Conservation (phyloP, 371 early-diverging fungal genomes). For the Apophysomyces variabilis region DNA sequence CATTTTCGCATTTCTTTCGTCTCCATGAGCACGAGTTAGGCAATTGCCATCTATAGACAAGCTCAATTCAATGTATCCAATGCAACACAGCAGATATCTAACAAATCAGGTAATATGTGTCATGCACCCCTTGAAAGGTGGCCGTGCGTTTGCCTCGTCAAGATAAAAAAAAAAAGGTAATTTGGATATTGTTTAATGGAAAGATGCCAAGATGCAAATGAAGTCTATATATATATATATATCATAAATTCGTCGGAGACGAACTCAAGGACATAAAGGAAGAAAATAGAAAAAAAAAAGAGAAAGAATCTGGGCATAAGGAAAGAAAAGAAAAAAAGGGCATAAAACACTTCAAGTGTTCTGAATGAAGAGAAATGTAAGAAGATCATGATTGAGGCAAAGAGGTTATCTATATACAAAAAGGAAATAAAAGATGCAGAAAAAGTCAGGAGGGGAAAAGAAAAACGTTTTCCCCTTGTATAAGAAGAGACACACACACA, state of each 20-base stretch:
- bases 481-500: background rate
- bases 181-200: background rate
- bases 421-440: constrained; percentile 5
- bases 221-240: constrained; percentile 12
- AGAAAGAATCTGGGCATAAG: background rate
- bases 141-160: constrained; percentile 9
- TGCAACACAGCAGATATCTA: constrained; percentile 6
- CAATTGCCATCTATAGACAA: constrained; percentile 3
- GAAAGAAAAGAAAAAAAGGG: background rate
- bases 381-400: constrained; percentile 1
- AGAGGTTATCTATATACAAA: constrained; percentile 7
- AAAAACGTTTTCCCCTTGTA: background rate
- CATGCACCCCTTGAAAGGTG: constrained; percentile 5
- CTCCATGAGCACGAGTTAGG: constrained; percentile 2
- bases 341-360: constrained; percentile 9
- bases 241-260: constrained; percentile 9
- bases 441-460: background rate
- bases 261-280: constrained; percentile 7
- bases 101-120: constrained; percentile 8
- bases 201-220: constrained; percentile 10
- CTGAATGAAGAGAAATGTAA: constrained; percentile 7
- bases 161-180: background rate
- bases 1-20: background rate
- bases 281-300: background rate
- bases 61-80: constrained; percentile 1